Evolutionary conservation across 225 moss, liverwort and hornwort species (phyloP), one percentile per base, ranked within the genome.

Genomic region (Straminergon stramineum): DNA sequence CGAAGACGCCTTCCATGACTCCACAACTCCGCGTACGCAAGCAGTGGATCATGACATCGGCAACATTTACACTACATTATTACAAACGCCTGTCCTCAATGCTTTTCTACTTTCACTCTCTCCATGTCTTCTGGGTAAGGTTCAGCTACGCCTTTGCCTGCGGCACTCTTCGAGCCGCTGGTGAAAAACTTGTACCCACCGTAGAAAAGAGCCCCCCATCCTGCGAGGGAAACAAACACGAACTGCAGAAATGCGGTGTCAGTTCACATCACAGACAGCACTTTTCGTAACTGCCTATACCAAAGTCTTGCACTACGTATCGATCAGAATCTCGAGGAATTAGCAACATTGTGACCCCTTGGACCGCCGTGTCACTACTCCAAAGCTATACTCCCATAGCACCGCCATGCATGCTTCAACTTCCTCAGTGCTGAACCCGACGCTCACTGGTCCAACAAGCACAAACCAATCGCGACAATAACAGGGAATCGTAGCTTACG

Each of bases 131-230:
- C 90, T 64, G 88, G 86, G 24, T 23, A 13, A n/a, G 90, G 82
- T 48, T 88, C 86, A 35, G 45, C 88, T 75, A 31, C 84, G 56
- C 48, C 85, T 81, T 89, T 88, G 75, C 10, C 91, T 3, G 79
- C n/a, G 41, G 28, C 41, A 24, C 31, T 66, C 85, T 91, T 93
- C n/a, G 94, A 67, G 32, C 96, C 94, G 84, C 98, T 93, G 8
- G 95, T 96, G 65, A 94, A 89, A 89, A 93, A 93, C 95, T 96
- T 97, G 92, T 97, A 97, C 61, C 97, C 95, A 79, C 98, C 94
- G 84, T 93, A 99, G 93, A 98, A 89, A 58, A 99, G 87, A 74
- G 93, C 65, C 80, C 96, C 96, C 98, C 98, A 99, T 74, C 96
- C 96, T 94, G 93, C 95, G 51, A 99, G 91, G 18, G 97, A 97